A percentile compares a stretch with the other conserved stretches of the same genome.
phyloP scores from a whole-genome alignment of 768 basidiomycete genomes.

The Hebeloma cylindrosporum region DNA sequence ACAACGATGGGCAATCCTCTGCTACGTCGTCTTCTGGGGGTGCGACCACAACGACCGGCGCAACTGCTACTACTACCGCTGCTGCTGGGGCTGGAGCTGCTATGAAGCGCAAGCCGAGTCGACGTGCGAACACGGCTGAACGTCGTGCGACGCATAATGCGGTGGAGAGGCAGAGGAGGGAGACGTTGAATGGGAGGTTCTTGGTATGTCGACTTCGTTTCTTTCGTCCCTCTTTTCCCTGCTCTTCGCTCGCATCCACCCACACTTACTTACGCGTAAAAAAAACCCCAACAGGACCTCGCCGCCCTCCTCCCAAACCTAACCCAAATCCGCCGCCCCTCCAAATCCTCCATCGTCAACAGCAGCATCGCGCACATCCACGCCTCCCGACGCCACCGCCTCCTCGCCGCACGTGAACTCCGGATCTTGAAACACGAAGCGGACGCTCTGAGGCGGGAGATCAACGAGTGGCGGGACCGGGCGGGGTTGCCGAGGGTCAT shows the following conservation, averaged over 20 bases:
- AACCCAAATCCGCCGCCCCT: constrained; percentile 87
- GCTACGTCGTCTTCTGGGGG: constrained; percentile 14
- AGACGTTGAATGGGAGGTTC: constrained; percentile 92
- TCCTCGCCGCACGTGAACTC: constrained; percentile 80
- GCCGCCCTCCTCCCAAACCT: constrained; percentile 91
- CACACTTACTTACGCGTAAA: neutral
- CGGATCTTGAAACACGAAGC: constrained; percentile 77
- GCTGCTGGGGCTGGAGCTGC: constrained; percentile 28
- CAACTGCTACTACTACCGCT: constrained; percentile 20
- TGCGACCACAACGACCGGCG: constrained; percentile 14
- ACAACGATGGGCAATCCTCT: constrained; percentile 7
- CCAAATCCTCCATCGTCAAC: constrained; percentile 96
- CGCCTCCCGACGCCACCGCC: constrained; percentile 76
- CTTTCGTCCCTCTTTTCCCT: constrained; percentile 2
- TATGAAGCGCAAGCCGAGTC: constrained; percentile 76
- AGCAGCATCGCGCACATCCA: constrained; percentile 89
- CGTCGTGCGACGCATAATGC: constrained; percentile 97
- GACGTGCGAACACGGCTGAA: constrained; percentile 95
- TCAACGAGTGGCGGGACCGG: constrained; percentile 91
- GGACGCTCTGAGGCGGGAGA: constrained; percentile 83
- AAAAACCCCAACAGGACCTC: constrained; percentile 69
- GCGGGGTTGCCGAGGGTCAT: constrained; percentile 65
- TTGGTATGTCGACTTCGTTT: constrained; percentile 51
- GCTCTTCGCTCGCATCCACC: constrained; percentile 5
- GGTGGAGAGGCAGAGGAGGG: constrained; percentile 89